Evolutionary conservation across 495 filamentous ascomycete genomes (phyloP).

Genomic region (Tuber magnatum): DNA sequence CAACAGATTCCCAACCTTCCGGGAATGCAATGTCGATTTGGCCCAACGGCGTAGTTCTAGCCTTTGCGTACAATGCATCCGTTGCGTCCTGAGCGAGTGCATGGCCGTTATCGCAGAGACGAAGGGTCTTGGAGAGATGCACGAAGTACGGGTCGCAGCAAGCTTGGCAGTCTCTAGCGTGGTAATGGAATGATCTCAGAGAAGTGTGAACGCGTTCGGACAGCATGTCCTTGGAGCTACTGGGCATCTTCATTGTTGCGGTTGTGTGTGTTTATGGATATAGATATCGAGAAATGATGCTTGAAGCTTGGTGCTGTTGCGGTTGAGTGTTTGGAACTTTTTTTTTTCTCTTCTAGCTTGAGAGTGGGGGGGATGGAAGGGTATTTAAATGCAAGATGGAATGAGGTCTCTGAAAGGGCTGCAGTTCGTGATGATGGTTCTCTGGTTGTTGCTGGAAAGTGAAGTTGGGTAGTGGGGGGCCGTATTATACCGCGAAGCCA

Average conservation of each 20-base stretch:
- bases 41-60: slow-evolving; percentile 15
- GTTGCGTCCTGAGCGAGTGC: slow-evolving; percentile 25
- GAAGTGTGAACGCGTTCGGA: slow-evolving; percentile 14
- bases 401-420: neutral
- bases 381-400: slow-evolving; percentile 1
- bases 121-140: slow-evolving; percentile 20
- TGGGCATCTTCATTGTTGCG: neutral
- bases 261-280: neutral
- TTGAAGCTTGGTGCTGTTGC: neutral
- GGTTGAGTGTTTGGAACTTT: neutral
- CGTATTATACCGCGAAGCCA: neutral
- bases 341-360: neutral
- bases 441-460: neutral
- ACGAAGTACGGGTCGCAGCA: slow-evolving; percentile 26
- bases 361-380: neutral
- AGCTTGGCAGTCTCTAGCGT: slow-evolving; percentile 19
- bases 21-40: slow-evolving; percentile 30
- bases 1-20: slow-evolving; percentile 27
- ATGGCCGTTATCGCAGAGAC: slow-evolving; percentile 25
- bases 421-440: neutral
- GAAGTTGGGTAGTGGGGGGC: neutral
- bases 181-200: slow-evolving; percentile 22
- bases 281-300: neutral
- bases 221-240: neutral
- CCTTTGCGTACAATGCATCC: slow-evolving; percentile 27